Evolutionary conservation across 768 basidiomycete genomes (phyloP).

Genomic region (Amanita subjunquillea): DNA sequence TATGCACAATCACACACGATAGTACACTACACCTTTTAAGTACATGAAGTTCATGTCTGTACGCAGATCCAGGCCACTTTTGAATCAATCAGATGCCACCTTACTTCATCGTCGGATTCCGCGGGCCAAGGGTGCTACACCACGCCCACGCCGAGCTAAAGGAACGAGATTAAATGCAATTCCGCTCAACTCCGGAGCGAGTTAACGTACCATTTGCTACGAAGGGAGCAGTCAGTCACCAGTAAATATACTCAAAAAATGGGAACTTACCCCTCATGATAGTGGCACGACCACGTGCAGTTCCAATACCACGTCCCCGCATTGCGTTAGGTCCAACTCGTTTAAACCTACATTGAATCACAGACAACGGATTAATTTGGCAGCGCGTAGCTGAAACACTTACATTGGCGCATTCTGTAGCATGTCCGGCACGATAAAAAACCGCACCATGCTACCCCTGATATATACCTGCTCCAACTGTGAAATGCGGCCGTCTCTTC

Average conservation of each 20-base stretch:
- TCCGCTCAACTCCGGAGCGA: not conserved
- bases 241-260: not conserved
- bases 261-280: conserved; percentile 83
- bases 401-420: conserved; percentile 98
- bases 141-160: conserved; percentile 80
- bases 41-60: not conserved
- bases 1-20: not conserved
- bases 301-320: conserved; percentile 98
- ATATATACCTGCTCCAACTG: conserved; percentile 99
- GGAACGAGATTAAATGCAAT: conserved; percentile 5
- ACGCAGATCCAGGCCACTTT: not conserved
- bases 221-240: conserved; percentile 7
- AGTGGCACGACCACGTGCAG: conserved; percentile 95
- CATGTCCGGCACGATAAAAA: conserved; percentile 99
- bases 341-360: conserved; percentile 74
- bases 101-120: conserved; percentile 64
- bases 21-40: not conserved
- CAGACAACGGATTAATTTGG: not conserved
- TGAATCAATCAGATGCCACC: not conserved
- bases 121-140: conserved; percentile 58
- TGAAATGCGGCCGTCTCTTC: conserved; percentile 95
- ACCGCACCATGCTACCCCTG: conserved; percentile 93
- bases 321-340: conserved; percentile 97
- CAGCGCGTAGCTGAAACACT: conserved; percentile 18
- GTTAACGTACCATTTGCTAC: conserved; percentile 63